phyloP scores from a whole-genome alignment of 2,329 filamentous ascomycete genomes.

The Fusarium redolens region DNA sequence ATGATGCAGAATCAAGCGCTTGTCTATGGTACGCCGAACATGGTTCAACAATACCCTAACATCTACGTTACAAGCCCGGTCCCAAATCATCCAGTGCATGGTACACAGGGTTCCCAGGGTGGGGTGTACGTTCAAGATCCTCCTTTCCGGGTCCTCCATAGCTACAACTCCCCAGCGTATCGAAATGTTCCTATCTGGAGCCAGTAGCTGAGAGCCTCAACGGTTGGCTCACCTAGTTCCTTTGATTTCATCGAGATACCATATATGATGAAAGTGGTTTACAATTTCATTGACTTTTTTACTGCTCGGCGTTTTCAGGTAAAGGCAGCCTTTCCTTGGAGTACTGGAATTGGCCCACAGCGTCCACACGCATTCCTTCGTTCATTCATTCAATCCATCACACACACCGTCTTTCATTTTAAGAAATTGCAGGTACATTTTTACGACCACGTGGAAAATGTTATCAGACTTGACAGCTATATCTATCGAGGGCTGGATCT shows the following conservation, averaged over 20 bases:
- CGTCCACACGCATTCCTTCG: constrained; percentile 37
- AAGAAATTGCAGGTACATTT: constrained; percentile 23
- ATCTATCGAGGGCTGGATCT: background rate
- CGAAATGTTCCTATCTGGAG: constrained; percentile 66
- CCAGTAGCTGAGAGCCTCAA: constrained; percentile 40
- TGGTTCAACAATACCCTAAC: constrained; percentile 37
- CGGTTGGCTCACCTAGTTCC: constrained; percentile 6
- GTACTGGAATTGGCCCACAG: constrained; percentile 27
- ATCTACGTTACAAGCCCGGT: constrained; percentile 25
- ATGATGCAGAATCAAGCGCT: constrained; percentile 35
- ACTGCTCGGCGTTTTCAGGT: constrained; percentile 30
- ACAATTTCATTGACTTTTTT: constrained; percentile 15
- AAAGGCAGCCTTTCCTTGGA: constrained; percentile 30
- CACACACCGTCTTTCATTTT: constrained; percentile 30
- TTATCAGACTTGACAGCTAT: constrained; percentile 11
- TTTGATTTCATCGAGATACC: constrained; percentile 34
- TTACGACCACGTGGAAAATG: constrained; percentile 1
- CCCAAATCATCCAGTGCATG: constrained; percentile 18
- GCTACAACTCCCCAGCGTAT: constrained; percentile 69
- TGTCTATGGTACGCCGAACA: constrained; percentile 32
- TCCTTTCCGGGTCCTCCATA: constrained; percentile 66
- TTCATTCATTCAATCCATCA: background rate
- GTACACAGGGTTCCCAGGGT: constrained; percentile 31
- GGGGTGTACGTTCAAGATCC: constrained; percentile 37
- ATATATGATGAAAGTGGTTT: constrained; percentile 19